Conservation (phyloP, 805 yeast genomes). For the Saturnispora galanensis region DNA sequence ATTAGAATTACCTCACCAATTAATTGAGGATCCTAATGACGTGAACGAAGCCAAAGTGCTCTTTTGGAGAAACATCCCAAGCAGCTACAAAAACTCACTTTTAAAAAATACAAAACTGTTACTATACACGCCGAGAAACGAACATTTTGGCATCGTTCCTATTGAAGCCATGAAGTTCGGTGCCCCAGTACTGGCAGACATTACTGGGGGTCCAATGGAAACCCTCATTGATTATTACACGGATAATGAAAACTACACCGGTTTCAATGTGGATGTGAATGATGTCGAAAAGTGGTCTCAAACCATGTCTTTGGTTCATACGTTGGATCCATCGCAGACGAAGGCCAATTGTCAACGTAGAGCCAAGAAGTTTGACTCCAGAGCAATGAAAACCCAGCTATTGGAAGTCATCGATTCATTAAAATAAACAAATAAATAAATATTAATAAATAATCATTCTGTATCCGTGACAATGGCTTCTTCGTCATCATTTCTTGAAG, state of each 20-base stretch:
- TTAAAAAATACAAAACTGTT: conserved; percentile 49
- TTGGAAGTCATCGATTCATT: conserved; percentile 12
- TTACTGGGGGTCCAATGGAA: conserved; percentile 90
- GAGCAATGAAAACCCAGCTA: conserved; percentile 30
- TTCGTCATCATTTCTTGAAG: conserved; percentile 17
- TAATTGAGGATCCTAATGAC: not conserved
- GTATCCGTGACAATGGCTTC: conserved; percentile 28
- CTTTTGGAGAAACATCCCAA: conserved; percentile 74
- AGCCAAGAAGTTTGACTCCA: conserved; percentile 34
- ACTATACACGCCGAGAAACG: conserved; percentile 81
- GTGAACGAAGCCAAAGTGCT: conserved; percentile 13
- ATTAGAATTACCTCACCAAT: conserved; percentile 4
- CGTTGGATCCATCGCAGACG: conserved; percentile 10
- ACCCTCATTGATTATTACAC: conserved; percentile 38
- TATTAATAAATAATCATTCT: conserved; percentile 13
- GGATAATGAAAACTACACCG: conserved; percentile 32
- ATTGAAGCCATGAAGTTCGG: conserved; percentile 84
- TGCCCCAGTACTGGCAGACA: conserved; percentile 76
- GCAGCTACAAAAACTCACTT: conserved; percentile 53
- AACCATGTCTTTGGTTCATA: conserved; percentile 33
- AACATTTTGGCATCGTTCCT: conserved; percentile 98
- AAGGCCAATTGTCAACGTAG: conserved; percentile 24
- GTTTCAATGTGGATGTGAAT: conserved; percentile 43
- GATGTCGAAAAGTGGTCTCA: conserved; percentile 45
- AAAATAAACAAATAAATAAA: not conserved